Percentiles rank a stretch among this genome's conserved stretches.
These are phyloP conservation scores for Lonicera japonica DNA, from an alignment of 129 eudicot genomes.

Conservation along the genomic window DNA sequence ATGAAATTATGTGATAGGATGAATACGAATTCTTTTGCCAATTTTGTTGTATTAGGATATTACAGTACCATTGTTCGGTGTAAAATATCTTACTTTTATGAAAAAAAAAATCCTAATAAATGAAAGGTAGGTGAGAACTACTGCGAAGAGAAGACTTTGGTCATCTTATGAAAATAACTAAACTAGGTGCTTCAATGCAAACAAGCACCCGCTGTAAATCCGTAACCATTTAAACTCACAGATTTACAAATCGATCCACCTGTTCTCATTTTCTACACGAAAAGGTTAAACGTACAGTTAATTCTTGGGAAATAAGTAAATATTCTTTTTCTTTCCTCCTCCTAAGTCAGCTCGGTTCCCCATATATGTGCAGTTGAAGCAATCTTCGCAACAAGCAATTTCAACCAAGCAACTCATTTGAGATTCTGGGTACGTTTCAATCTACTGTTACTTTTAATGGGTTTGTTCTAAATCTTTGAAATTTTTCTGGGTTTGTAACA, in stretches of 20 bases:
- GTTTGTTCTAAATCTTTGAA: constrained; percentile 5
- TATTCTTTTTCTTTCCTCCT: background rate
- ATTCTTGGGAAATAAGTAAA: constrained; percentile 5
- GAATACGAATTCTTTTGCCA: no score
- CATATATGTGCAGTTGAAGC: background rate
- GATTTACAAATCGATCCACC: no score
- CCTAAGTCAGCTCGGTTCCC: background rate
- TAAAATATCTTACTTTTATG: no score
- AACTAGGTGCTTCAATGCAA: constrained; percentile 4
- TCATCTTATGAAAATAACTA: background rate
- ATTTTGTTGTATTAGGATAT: no score
- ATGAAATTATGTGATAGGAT: no score
- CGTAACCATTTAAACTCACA: no score
- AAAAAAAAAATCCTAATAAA: no score
- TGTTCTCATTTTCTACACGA: no score
- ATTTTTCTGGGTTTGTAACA: constrained; percentile 2
- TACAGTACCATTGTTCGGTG: no score
- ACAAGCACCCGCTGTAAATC: no score
- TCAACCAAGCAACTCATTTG: constrained; percentile 23
- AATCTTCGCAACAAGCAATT: constrained; percentile 14
- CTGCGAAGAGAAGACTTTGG: no score
- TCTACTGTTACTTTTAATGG: background rate
- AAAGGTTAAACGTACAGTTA: no score
- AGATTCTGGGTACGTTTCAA: constrained; percentile 17
- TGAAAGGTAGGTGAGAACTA: background rate